These are phyloP conservation scores for Cladorrhinum sp. DNA, from an alignment of 2,329 filamentous ascomycete species.

Conservation along the genomic window DNA sequence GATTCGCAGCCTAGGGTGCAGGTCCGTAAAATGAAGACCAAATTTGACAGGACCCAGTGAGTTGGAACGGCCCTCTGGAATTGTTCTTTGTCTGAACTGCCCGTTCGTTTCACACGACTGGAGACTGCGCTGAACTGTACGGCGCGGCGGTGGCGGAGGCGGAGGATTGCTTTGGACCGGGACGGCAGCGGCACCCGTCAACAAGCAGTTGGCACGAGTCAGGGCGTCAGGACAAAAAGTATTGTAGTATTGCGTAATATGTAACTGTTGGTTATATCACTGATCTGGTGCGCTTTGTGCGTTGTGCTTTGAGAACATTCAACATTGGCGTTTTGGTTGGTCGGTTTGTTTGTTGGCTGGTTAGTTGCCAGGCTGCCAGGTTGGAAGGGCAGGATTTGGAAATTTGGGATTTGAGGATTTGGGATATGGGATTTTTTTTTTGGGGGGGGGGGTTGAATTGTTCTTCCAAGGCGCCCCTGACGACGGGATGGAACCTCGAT, in stretches of 20 bases:
- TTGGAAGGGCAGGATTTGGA: background rate
- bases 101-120: background rate
- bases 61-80: background rate
- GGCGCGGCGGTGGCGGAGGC: background rate
- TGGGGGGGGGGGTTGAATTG: background rate
- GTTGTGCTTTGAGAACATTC: background rate
- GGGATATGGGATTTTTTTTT: background rate
- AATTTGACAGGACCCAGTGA: constrained; percentile 16
- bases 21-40: constrained; percentile 5
- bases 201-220: background rate
- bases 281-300: background rate
- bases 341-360: background rate
- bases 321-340: background rate
- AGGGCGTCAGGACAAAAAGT: too few relatives aligned
- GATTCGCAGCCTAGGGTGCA: background rate
- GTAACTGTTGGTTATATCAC: background rate
- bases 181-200: background rate
- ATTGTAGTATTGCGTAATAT: background rate
- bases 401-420: background rate
- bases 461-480: constrained; percentile 8
- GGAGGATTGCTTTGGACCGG: background rate
- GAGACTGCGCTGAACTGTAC: background rate
- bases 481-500: constrained; percentile 7
- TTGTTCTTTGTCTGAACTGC: background rate
- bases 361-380: background rate